A percentile compares a stretch with the other conserved stretches of the same genome.
Evolutionary conservation across 352 stramenopile genomes (phyloP).

Genomic region (Phytophthora sojae): DNA sequence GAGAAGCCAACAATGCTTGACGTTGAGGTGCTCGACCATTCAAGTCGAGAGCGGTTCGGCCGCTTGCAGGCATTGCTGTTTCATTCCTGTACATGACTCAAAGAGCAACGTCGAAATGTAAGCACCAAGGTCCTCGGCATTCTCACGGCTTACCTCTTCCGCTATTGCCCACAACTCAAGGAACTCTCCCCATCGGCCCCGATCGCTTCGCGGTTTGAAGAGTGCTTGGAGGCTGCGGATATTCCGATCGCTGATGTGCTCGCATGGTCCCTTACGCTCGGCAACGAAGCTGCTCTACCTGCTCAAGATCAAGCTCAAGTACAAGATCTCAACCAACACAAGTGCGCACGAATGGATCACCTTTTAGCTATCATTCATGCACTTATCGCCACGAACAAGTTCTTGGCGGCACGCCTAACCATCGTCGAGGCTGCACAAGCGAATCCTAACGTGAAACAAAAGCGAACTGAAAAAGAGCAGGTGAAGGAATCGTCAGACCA

Average conservation of each 20-base stretch:
- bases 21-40: background rate
- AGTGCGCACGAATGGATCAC: background rate
- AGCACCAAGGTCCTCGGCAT: background rate
- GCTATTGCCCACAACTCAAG: background rate
- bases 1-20: background rate
- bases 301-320: background rate
- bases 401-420: background rate
- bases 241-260: background rate
- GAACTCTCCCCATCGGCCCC: background rate
- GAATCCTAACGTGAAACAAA: no score
- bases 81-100: background rate
- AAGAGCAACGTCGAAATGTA: background rate
- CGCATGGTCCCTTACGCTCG: background rate
- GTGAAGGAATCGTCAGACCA: conserved; percentile 5
- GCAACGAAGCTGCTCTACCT: background rate
- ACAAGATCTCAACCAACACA: background rate
- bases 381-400: background rate
- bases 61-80: background rate
- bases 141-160: background rate
- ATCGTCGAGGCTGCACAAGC: background rate
- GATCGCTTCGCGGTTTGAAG: background rate
- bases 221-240: background rate
- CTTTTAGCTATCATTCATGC: background rate
- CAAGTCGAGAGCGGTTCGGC: background rate
- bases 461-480: background rate